These are phyloP conservation scores for Simplicillium aogashimaense DNA, from an alignment of 2,329 filamentous ascomycete genomes.

Conservation along the genomic window DNA sequence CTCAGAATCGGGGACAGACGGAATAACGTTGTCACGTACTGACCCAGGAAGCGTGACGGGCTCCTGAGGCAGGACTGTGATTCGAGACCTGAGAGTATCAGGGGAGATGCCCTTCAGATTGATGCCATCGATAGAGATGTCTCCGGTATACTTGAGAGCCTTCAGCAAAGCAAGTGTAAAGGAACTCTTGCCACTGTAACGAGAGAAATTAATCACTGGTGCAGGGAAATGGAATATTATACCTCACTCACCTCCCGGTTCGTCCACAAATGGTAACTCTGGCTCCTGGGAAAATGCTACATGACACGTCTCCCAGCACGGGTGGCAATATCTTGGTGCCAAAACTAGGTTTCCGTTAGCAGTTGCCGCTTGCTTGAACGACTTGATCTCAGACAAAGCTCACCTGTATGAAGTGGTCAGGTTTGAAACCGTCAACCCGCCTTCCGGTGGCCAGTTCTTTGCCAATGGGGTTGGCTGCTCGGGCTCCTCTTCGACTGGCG, in stretches of 20 bases:
- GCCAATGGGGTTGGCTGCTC: neutral
- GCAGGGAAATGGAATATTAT: no score
- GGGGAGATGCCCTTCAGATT: conserved; percentile 75
- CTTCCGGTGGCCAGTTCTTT: neutral
- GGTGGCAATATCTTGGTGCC: neutral
- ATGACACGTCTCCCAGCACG: conserved; percentile 14
- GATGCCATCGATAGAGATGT: conserved; percentile 53
- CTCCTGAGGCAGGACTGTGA: conserved; percentile 88
- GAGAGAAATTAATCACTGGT: no score
- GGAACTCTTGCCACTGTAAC: conserved; percentile 12
- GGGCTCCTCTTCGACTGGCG: neutral
- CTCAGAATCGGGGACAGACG: conserved; percentile 18
- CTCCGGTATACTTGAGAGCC: conserved; percentile 2
- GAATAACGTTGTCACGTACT: conserved; percentile 76
- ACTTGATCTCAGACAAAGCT: no score
- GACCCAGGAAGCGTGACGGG: conserved; percentile 80
- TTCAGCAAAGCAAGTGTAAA: conserved; percentile 9
- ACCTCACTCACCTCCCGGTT: conserved; percentile 18
- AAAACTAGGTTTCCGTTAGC: no score
- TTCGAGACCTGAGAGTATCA: conserved; percentile 71
- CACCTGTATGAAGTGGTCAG: no score
- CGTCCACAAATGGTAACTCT: conserved; percentile 24
- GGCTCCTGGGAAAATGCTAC: conserved; percentile 14
- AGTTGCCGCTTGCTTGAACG: no score
- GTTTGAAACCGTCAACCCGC: neutral